Conservation (phyloP, 768 basidiomycete genomes). For the Naganishia randhawae region DNA sequence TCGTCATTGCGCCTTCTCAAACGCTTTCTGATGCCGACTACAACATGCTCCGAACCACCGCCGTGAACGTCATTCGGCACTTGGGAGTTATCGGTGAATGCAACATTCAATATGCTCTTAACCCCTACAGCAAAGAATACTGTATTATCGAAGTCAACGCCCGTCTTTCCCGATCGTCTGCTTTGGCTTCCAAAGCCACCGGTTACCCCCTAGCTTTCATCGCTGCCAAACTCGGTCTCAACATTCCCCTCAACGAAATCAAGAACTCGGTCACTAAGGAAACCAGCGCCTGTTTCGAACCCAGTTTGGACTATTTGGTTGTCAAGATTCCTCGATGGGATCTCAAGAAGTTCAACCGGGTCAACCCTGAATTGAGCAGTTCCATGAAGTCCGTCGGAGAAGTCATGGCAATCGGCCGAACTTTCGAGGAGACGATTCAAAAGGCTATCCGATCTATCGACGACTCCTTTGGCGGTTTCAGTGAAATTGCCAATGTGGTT, state of each 20-base stretch:
- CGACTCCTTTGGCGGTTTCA: constrained; percentile 88
- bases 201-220: constrained; percentile 98
- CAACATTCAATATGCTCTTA: constrained; percentile 97
- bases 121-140: constrained; percentile 90
- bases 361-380: constrained; percentile 82
- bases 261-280: constrained; percentile 95
- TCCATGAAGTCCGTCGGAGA: constrained; percentile 99
- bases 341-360: constrained; percentile 93
- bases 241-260: constrained; percentile 95
- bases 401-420: constrained; percentile 97
- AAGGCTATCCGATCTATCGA: constrained; percentile 97
- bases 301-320: constrained; percentile 91
- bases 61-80: constrained; percentile 97
- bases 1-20: constrained; percentile 95
- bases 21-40: constrained; percentile 98
- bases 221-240: constrained; percentile 94
- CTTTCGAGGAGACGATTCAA: constrained; percentile 97
- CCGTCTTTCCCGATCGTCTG: constrained; percentile 95
- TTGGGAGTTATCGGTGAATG: constrained; percentile 97
- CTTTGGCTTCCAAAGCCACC: constrained; percentile 95
- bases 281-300: constrained; percentile 96
- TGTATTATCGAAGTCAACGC: constrained; percentile 99
- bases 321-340: constrained; percentile 99
- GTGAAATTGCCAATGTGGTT: constrained; percentile 71
- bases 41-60: constrained; percentile 97